Evolutionary conservation across 352 stramenopile genomes (phyloP).

Genomic region (Peronospora belbahrii): DNA sequence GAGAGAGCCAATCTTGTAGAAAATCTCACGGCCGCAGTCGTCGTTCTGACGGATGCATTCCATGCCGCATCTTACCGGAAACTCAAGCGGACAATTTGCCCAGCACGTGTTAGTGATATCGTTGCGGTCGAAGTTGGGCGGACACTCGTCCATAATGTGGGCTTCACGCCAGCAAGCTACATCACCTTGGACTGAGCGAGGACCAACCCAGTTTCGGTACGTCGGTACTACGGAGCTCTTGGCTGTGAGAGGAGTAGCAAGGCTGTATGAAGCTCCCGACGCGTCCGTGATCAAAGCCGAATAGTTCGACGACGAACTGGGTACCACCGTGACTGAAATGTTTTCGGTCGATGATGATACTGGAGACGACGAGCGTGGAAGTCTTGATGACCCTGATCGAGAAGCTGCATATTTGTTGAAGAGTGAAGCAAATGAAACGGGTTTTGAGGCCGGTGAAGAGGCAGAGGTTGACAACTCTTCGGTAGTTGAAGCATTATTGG

Average conservation of each 20-base stretch:
- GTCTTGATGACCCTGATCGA: background rate
- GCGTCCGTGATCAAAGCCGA: conserved; percentile 9
- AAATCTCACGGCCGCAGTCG: conserved; percentile 34
- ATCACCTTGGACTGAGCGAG: background rate
- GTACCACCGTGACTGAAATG: conserved; percentile 5
- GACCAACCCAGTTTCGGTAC: background rate
- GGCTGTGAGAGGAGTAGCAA: conserved; percentile 5
- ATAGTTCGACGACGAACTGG: conserved; percentile 12
- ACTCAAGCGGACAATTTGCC: conserved; percentile 31
- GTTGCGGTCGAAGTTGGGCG: conserved; percentile 12
- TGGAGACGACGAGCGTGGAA: background rate
- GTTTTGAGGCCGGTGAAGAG: background rate
- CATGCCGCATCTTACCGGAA: conserved; percentile 29
- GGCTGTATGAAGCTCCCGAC: conserved; percentile 11
- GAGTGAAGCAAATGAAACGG: conserved; percentile 6
- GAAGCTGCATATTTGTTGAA: conserved; percentile 7
- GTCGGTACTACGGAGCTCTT: background rate
- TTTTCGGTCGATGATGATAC: conserved; percentile 2
- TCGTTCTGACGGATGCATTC: conserved; percentile 36
- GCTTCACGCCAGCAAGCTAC: conserved; percentile 31
- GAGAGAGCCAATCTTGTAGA: conserved; percentile 27
- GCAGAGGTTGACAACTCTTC: conserved; percentile 3
- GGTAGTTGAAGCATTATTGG: background rate
- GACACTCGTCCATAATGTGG: conserved; percentile 22
- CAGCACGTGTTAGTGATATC: conserved; percentile 25